phyloP scores from a whole-genome alignment of 495 filamentous ascomycete genomes.

The Penicillium diatomitis region DNA sequence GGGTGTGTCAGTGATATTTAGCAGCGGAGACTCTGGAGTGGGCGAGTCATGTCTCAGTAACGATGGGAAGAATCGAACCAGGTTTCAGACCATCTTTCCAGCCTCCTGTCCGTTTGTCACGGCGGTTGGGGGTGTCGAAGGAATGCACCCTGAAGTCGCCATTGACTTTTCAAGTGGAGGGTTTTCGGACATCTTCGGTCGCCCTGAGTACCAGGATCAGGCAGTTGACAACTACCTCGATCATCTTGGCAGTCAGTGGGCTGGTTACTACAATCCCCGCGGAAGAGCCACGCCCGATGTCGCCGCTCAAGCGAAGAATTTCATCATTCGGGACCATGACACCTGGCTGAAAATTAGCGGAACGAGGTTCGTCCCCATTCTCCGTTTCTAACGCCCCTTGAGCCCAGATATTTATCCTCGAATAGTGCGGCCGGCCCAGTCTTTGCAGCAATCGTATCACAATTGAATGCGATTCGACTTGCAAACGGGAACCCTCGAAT shows the following conservation, averaged over 20 bases:
- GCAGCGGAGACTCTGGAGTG: slow-evolving; percentile 62
- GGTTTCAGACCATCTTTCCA: slow-evolving; percentile 62
- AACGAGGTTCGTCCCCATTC: slow-evolving; percentile 29
- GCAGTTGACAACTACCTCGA: slow-evolving; percentile 48
- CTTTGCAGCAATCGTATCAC: slow-evolving; percentile 44
- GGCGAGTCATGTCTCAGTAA: slow-evolving; percentile 54
- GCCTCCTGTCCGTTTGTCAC: slow-evolving; percentile 78
- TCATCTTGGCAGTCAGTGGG: slow-evolving; percentile 29
- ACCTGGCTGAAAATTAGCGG: slow-evolving; percentile 24
- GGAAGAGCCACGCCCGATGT: slow-evolving; percentile 73
- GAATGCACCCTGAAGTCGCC: slow-evolving; percentile 43
- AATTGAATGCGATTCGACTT: slow-evolving; percentile 51
- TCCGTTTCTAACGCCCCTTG: not conserved
- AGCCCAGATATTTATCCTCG: not conserved
- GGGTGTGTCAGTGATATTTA: slow-evolving; percentile 62
- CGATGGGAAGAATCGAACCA: slow-evolving; percentile 50
- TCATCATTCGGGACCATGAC: slow-evolving; percentile 32
- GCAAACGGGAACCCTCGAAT: slow-evolving; percentile 35
- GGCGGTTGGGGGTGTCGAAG: slow-evolving; percentile 60
- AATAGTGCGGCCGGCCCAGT: slow-evolving; percentile 42
- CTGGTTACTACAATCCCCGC: slow-evolving; percentile 41
- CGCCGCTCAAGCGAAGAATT: slow-evolving; percentile 40
- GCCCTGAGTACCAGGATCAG: slow-evolving; percentile 54
- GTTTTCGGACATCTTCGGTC: slow-evolving; percentile 60
- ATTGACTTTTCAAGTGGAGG: slow-evolving; percentile 56